Conservation (phyloP, 2,329 filamentous ascomycete species). For the Sporothrix sp. region DNA sequence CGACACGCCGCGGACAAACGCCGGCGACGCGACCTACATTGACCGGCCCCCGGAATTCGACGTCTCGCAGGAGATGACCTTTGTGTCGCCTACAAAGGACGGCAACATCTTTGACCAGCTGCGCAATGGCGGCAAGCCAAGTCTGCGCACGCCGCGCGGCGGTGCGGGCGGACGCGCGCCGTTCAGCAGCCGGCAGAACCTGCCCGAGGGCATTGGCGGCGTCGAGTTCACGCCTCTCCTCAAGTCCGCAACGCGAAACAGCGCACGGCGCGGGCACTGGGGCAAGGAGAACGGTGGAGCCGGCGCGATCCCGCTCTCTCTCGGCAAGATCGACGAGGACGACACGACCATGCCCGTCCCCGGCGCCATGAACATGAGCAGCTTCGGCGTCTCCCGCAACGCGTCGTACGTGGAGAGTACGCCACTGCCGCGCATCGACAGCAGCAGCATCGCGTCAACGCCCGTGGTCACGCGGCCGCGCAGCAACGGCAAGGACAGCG, state of each 20-base stretch:
- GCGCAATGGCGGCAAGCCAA: conserved; percentile 53
- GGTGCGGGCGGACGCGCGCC: conserved; percentile 44
- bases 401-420: conserved; percentile 59
- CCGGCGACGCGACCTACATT: conserved; percentile 76
- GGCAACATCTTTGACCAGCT: conserved; percentile 68
- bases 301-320: conserved; percentile 57
- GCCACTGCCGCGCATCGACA: conserved; percentile 63
- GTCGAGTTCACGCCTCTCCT: conserved; percentile 92
- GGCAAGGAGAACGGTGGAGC: conserved; percentile 51
- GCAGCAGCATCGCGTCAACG: conserved; percentile 74
- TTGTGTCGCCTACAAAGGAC: conserved; percentile 68
- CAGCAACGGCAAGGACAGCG: conserved; percentile 44
- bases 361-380: conserved; percentile 55
- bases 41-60: conserved; percentile 63
- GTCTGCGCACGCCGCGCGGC: conserved; percentile 63
- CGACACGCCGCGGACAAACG: conserved; percentile 78
- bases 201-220: conserved; percentile 53
- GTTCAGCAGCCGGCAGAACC: conserved; percentile 61
- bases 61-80: conserved; percentile 79
- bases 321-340: conserved; percentile 57
- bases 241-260: conserved; percentile 67
- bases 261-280: conserved; percentile 46
- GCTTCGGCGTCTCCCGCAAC: conserved; percentile 56
- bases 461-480: conserved; percentile 63
- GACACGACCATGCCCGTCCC: conserved; percentile 58